A percentile compares a stretch with the other conserved stretches of the same genome.
phyloP scores from a whole-genome alignment of 2,329 filamentous ascomycete species.

The Sporothrix sp. region DNA sequence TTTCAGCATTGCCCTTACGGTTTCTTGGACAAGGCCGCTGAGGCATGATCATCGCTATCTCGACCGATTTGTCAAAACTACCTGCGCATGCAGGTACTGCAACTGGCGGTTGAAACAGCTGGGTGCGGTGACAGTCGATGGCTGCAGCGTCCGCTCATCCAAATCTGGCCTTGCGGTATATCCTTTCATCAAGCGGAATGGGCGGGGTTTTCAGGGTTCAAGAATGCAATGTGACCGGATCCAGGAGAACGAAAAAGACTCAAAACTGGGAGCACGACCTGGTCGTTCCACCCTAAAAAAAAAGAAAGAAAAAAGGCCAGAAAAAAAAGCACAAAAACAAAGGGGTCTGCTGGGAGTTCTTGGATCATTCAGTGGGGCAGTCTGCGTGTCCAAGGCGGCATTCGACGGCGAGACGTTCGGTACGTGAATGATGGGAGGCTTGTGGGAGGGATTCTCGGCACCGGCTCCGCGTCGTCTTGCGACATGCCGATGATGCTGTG shows the following conservation, averaged over 20 bases:
- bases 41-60: neutral
- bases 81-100: neutral
- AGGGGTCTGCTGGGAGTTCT: neutral
- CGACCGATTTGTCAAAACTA: neutral
- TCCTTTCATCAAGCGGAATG: neutral
- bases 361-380: neutral
- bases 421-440: conserved; percentile 3
- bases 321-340: neutral
- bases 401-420: neutral
- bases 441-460: conserved; percentile 8
- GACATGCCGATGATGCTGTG: neutral
- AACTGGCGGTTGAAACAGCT: neutral
- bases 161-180: neutral
- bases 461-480: neutral
- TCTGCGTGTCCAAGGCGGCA: neutral
- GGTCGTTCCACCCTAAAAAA: neutral
- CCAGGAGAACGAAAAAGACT: neutral
- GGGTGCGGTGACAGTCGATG: no score
- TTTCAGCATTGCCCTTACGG: neutral
- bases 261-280: neutral
- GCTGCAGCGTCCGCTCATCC: neutral
- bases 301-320: neutral
- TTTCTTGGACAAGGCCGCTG: neutral
- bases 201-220: neutral
- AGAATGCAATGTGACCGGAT: neutral